Conservation (phyloP, 2,329 filamentous ascomycete species). For the Madurella fahalii region DNA sequence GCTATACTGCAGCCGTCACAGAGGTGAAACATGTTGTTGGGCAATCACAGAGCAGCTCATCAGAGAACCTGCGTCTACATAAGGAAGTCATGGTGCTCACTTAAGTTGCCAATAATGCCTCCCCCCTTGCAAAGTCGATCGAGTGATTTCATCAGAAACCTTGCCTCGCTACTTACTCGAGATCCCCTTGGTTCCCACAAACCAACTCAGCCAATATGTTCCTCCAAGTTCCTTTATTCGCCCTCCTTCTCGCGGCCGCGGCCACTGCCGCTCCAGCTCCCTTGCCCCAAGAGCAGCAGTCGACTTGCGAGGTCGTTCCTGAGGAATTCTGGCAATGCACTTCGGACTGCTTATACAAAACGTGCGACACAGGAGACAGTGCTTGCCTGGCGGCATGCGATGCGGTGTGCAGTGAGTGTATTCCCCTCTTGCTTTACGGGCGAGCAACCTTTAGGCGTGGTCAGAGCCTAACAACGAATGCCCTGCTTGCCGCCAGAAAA, state of each 20-base stretch:
- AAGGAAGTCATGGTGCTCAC: too few relatives aligned
- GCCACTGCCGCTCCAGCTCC: neutral
- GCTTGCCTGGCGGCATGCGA: neutral
- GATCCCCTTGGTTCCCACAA: neutral
- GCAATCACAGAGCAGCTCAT: too few relatives aligned
- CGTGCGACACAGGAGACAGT: neutral
- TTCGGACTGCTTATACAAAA: neutral
- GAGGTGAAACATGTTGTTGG: too few relatives aligned
- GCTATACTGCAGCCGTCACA: too few relatives aligned
- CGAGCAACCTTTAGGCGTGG: neutral
- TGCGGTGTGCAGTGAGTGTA: neutral
- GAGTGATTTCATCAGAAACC: too few relatives aligned
- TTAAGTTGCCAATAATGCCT: neutral
- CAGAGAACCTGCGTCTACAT: too few relatives aligned
- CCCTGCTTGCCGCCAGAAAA: neutral
- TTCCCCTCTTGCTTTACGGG: neutral
- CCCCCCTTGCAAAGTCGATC: too few relatives aligned
- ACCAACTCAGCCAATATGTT: neutral
- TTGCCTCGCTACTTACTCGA: too few relatives aligned
- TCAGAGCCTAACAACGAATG: neutral
- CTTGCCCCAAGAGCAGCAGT: neutral
- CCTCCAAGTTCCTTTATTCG: neutral
- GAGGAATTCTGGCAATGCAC: neutral
- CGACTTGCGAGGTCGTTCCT: neutral
- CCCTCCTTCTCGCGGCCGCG: neutral